Base-by-base conservation (phyloP, 352 stramenopile species). In the Phytophthora tentaculata region DNA sequence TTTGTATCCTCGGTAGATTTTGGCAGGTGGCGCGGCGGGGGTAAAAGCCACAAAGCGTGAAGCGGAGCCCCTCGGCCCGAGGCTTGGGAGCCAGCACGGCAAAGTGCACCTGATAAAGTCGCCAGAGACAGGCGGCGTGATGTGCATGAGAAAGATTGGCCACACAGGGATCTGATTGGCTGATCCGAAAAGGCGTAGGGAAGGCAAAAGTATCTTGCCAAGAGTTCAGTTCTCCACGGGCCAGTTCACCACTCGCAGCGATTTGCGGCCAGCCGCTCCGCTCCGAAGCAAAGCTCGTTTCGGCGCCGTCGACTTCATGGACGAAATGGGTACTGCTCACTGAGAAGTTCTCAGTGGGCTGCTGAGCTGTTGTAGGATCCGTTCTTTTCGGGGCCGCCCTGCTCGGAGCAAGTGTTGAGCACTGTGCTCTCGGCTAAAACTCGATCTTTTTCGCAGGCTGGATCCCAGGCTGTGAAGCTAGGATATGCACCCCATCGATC, bases 171-270 rank as follows among this genome's bases (percentile, higher is more conserved):
- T 44, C 52, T 58, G 63, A 69, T 73, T 72, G 63, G 64, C 58
- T 50, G 49, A 24, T 20, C 13, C 54, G 64, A 76, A 76, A 66
- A 61, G 69, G 24, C 64, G 69, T 56, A 53, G 50, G 23, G 44
- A 57, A 67, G 54, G 51, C 39, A 70, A 73, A 73, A 70, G 64
- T 73, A 76, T 76, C 69, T 71, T 73, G 39, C 43, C 23, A 62
- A 64, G 52, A 66, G 53, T 76, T 65, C 56, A 74, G 67, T 55
- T 63, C 26, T 41, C 35, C 49, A 35, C 10, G 37, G 48, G 35
- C 57, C 57, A 65, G 57, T 58, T 56, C 39, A n/a, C 37, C 39
- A n/a, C 37, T 20, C 37, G 35, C 44, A 52, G 5, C 20, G 51
- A 67, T 71, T 71, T 68, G 59, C 60, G 19, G 47, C 22, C 23